Conservation (phyloP, 208 protist species). For the Porcisia hertigi region DNA sequence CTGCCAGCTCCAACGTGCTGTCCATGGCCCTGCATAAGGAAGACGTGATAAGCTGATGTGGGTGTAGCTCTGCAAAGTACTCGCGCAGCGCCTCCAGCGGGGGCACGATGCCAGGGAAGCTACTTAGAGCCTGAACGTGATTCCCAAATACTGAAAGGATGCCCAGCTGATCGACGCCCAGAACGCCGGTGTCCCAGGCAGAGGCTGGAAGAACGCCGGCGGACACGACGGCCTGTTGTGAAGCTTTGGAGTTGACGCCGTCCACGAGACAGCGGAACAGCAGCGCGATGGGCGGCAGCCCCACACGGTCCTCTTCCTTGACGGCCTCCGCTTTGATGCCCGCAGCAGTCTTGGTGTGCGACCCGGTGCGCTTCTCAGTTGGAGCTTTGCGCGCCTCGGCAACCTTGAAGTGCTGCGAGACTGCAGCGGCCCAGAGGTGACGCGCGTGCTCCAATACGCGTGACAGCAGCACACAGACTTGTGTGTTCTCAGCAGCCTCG, state of each 20-base stretch:
- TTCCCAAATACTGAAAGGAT: slow-evolving; percentile 62
- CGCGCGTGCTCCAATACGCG: slow-evolving; percentile 43
- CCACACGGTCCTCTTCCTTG: slow-evolving; percentile 25
- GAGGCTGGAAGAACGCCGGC: slow-evolving; percentile 19
- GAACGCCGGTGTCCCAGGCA: slow-evolving; percentile 24
- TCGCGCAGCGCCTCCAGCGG: slow-evolving; percentile 48
- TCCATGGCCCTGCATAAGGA: slow-evolving; percentile 31
- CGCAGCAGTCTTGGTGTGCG: neutral
- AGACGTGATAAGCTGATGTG: slow-evolving; percentile 20
- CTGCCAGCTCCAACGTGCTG: slow-evolving; percentile 45
- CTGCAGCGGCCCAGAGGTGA: slow-evolving; percentile 41
- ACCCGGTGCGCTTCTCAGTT: neutral
- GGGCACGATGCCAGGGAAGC: slow-evolving; percentile 51
- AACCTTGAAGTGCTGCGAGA: slow-evolving; percentile 40
- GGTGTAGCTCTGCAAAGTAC: slow-evolving; percentile 63
- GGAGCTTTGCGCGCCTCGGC: slow-evolving; percentile 26
- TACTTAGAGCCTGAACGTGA: slow-evolving; percentile 59
- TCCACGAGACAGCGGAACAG: slow-evolving; percentile 66
- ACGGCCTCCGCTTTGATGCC: slow-evolving; percentile 17
- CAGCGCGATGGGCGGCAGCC: slow-evolving; percentile 51
- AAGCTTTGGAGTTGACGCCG: slow-evolving; percentile 49
- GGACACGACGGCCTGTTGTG: slow-evolving; percentile 21
- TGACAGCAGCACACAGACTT: slow-evolving; percentile 48
- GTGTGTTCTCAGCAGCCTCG: slow-evolving; percentile 36
- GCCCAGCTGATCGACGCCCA: slow-evolving; percentile 64